Conservation (phyloP, 2,329 filamentous ascomycete species). For the Tolypocladium cylindrosporum region DNA sequence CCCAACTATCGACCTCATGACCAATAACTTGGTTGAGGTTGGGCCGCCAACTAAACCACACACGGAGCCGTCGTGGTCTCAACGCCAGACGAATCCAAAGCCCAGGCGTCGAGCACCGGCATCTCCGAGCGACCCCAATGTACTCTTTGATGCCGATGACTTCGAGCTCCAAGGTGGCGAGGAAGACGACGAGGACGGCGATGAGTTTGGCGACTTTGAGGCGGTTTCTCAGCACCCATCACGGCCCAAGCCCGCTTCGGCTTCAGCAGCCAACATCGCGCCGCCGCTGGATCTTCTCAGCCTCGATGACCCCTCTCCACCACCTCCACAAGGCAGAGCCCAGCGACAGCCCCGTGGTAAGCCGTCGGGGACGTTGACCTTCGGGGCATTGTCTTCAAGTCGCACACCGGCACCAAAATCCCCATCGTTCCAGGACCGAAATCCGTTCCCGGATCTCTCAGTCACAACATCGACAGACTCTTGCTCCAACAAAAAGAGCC, state of each 20-base stretch:
- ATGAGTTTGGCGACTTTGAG: conserved; percentile 54
- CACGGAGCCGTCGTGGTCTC: conserved; percentile 2
- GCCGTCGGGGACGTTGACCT: conserved; percentile 18
- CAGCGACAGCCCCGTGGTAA: conserved; percentile 17
- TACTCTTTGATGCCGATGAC: conserved; percentile 58
- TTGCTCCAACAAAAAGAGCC: conserved; percentile 21
- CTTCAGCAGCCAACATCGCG: conserved; percentile 9
- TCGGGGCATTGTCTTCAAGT: conserved; percentile 13
- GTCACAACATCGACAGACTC: conserved; percentile 31
- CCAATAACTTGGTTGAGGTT: conserved; percentile 39
- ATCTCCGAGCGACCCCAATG: conserved; percentile 32
- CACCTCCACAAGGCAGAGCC: conserved; percentile 4
- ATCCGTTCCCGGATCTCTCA: conserved; percentile 39
- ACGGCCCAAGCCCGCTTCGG: conserved; percentile 4
- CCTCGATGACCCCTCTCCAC: conserved; percentile 20
- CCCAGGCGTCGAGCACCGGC: conserved; percentile 14
- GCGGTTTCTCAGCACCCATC: conserved; percentile 21
- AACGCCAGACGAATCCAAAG: conserved; percentile 1
- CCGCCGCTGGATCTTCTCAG: conserved; percentile 31
- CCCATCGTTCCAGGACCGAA: conserved; percentile 42
- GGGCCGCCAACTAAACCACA: conserved; percentile 3
- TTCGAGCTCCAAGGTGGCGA: conserved; percentile 31
- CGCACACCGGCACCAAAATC: conserved; percentile 40
- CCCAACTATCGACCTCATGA: conserved; percentile 42
- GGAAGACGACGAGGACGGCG: conserved; percentile 39